Conservation (phyloP, 768 basidiomycete species). For the Podaxis sp. region DNA sequence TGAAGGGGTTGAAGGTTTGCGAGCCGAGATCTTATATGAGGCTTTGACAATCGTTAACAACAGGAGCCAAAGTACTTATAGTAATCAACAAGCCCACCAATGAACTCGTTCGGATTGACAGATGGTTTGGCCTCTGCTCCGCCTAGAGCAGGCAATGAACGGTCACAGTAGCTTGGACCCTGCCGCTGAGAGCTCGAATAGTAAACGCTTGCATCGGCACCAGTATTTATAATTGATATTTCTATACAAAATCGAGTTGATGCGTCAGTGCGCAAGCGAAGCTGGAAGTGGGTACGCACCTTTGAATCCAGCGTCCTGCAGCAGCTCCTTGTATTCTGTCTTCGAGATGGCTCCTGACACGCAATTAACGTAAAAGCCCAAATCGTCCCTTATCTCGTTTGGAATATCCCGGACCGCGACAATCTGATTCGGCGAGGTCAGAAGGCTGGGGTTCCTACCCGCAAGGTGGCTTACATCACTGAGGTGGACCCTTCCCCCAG, state of each 20-base stretch:
- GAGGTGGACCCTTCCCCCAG: constrained; percentile 53
- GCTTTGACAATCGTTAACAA: constrained; percentile 24
- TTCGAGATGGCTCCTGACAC: constrained; percentile 45
- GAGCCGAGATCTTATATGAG: constrained; percentile 48
- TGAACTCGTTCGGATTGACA: constrained; percentile 44
- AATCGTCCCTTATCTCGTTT: constrained; percentile 37
- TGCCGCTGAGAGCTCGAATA: constrained; percentile 14
- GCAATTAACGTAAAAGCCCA: constrained; percentile 43
- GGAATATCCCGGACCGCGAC: constrained; percentile 46
- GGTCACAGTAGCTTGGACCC: constrained; percentile 8
- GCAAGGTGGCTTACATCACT: constrained; percentile 42
- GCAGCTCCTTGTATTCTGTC: constrained; percentile 36
- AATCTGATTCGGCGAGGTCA: constrained; percentile 32
- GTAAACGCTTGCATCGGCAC: constrained; percentile 42
- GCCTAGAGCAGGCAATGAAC: constrained; percentile 17
- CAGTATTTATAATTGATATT: constrained; percentile 36
- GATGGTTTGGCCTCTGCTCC: constrained; percentile 10
- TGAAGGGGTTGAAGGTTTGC: constrained; percentile 28
- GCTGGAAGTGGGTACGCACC: constrained; percentile 27
- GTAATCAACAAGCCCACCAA: constrained; percentile 31
- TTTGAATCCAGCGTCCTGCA: constrained; percentile 41
- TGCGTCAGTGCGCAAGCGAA: neutral
- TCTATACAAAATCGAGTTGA: constrained; percentile 29
- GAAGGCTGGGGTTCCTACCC: neutral
- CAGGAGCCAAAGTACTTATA: neutral